phyloP scores from a whole-genome alignment of 768 basidiomycete species.

The Xerocomellus chrysenteron region DNA sequence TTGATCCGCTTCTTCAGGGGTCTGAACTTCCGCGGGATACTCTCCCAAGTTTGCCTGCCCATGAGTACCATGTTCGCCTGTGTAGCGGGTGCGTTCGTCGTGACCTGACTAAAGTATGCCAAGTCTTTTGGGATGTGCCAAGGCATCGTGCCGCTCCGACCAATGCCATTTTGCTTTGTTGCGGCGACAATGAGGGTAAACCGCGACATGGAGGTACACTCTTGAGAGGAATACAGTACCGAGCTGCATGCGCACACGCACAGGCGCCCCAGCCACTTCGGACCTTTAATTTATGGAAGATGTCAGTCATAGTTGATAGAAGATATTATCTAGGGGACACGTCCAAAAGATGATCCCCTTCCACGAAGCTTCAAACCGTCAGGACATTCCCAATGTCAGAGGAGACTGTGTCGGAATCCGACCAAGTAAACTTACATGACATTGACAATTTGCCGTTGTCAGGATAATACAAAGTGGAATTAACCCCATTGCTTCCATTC shows the following conservation, averaged over 20 bases:
- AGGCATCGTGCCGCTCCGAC: constrained; percentile 69
- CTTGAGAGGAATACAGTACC: no score
- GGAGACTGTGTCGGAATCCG: no score
- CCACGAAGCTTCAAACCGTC: no score
- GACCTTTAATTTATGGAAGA: no score
- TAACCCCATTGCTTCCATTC: constrained; percentile 82
- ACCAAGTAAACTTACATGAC: neutral
- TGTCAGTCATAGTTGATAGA: no score
- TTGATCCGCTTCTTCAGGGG: constrained; percentile 79
- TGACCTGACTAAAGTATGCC: constrained; percentile 87
- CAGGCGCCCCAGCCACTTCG: no score
- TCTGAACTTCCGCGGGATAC: constrained; percentile 81
- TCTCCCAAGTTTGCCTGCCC: constrained; percentile 98
- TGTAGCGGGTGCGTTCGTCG: constrained; percentile 55
- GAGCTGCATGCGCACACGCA: no score
- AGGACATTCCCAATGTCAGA: no score
- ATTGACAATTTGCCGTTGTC: neutral
- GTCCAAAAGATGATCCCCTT: no score
- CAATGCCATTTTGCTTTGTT: constrained; percentile 85
- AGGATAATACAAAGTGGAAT: neutral
- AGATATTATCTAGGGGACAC: no score
- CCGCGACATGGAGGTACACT: constrained; percentile 46
- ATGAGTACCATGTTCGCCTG: constrained; percentile 79
- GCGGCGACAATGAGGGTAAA: constrained; percentile 95
- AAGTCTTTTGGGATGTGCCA: constrained; percentile 90